Percentiles rank a stretch among this genome's conserved stretches.
These are phyloP conservation scores for Sherardia arvensis DNA, from an alignment of 257 asterid species.

Conservation along the genomic window DNA sequence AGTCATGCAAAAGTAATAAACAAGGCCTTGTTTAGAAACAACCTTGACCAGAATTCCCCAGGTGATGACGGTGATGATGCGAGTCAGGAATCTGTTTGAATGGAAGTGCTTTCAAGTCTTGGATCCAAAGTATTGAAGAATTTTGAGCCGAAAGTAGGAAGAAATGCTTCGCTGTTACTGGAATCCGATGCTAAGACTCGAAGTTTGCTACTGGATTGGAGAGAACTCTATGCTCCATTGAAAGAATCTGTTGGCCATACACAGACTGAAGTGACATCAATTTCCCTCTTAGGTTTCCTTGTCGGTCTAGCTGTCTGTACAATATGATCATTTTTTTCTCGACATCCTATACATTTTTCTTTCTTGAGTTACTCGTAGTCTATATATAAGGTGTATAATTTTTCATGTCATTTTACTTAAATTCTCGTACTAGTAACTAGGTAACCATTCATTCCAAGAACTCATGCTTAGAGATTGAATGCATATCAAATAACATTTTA, in stretches of 20 bases:
- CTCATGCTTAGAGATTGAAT: neutral
- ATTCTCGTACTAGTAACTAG: too few relatives aligned
- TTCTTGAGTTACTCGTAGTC: neutral
- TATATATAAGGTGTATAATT: neutral
- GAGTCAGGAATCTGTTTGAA: conserved; percentile 20
- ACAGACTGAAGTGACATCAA: conserved; percentile 69
- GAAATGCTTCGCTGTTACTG: conserved; percentile 30
- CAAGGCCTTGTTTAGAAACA: conserved; percentile 30
- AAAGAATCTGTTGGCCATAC: conserved; percentile 94
- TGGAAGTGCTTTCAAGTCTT: conserved; percentile 22
- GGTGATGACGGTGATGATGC: conserved; percentile 4
- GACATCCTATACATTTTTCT: neutral
- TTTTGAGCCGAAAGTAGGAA: conserved; percentile 15
- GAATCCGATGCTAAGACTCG: conserved; percentile 24
- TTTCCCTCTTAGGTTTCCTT: conserved; percentile 75
- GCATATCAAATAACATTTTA: neutral
- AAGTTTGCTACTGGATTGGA: neutral
- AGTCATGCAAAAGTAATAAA: conserved; percentile 68
- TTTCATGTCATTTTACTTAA: conserved; percentile 1
- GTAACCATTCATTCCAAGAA: neutral
- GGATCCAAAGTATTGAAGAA: conserved; percentile 22
- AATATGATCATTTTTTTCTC: neutral
- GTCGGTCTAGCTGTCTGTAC: conserved; percentile 48
- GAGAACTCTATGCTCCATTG: conserved; percentile 15
- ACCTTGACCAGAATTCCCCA: conserved; percentile 21